Percentiles rank a stretch among this genome's conserved stretches.
Conservation (phyloP, 2,329 filamentous ascomycete genomes). For the Cladosporium sp. region DNA sequence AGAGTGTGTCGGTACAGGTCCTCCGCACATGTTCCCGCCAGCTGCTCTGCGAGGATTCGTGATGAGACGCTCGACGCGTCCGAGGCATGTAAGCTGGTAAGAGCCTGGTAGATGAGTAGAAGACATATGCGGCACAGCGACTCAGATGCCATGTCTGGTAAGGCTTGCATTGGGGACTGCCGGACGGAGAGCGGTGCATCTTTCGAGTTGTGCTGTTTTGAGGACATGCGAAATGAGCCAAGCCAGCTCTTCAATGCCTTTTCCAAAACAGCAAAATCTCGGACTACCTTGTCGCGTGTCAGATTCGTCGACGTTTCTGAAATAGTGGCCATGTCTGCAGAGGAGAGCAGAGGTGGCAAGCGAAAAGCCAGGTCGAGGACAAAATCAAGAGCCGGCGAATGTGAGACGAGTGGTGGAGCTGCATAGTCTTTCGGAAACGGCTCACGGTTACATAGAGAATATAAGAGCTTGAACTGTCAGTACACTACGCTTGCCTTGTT, state of each 20-base stretch:
- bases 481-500: not conserved
- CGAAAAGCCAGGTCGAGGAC: not conserved
- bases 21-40: not conserved
- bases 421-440: not conserved
- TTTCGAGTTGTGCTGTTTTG: too few relatives aligned
- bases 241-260: not conserved
- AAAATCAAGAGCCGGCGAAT: not conserved
- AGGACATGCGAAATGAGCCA: not conserved
- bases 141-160: not conserved
- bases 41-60: not conserved
- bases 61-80: not conserved
- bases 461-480: not conserved
- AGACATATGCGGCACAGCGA: conserved; percentile 2
- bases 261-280: not conserved
- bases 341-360: not conserved
- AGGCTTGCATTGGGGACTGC: not conserved
- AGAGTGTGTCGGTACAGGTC: not conserved
- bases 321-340: not conserved
- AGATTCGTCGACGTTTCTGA: not conserved
- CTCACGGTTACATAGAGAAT: not conserved
- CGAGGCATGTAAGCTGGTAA: not conserved
- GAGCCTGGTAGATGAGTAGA: not conserved
- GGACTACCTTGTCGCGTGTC: not conserved
- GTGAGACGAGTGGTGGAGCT: not conserved
- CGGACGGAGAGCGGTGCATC: too few relatives aligned